phyloP scores from a whole-genome alignment of 202 grass and related monocot genomes.

The Panicum virgatum region DNA sequence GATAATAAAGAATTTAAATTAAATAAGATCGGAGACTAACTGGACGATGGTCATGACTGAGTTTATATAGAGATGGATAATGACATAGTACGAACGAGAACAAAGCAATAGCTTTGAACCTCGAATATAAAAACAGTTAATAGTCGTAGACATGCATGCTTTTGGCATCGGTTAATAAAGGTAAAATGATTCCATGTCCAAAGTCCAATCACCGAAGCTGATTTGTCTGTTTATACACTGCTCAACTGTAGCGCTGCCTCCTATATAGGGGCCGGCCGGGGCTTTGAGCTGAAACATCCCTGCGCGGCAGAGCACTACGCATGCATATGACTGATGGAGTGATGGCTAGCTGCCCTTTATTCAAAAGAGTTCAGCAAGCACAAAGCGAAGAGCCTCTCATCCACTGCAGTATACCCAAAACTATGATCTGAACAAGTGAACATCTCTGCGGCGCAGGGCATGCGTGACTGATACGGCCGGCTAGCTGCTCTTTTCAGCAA shows the following conservation, averaged over 20 bases:
- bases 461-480: background rate
- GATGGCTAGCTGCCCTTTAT: no score
- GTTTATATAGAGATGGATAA: no score
- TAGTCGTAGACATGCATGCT: background rate
- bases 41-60: no score
- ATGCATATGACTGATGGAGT: background rate
- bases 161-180: background rate
- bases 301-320: background rate
- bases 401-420: no score
- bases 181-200: slow-evolving; percentile 2
- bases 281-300: background rate
- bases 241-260: background rate
- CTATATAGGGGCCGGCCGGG: background rate
- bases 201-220: background rate
- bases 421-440: background rate
- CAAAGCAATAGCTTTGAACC: no score
- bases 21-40: no score
- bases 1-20: no score
- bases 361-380: no score
- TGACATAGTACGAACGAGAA: no score
- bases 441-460: background rate
- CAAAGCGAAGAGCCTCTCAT: no score
- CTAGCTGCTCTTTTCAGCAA: background rate
- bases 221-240: slow-evolving; percentile 31
- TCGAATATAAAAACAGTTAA: no score